Conservation (phyloP, 345 rosid species). For the Citrus medica region DNA sequence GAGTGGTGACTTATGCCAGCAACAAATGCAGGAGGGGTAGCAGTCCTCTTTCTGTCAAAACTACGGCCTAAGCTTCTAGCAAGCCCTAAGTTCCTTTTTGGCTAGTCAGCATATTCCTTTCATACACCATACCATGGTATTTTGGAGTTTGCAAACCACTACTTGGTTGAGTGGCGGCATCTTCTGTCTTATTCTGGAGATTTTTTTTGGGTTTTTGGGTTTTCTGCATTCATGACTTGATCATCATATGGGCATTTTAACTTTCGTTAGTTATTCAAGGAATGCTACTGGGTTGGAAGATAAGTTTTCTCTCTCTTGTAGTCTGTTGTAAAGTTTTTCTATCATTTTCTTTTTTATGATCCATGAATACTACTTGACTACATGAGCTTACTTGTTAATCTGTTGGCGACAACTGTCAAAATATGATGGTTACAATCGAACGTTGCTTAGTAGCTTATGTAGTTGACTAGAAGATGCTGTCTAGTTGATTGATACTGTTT, state of each 20-base stretch:
- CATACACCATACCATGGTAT: background rate
- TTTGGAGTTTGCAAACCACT: no score
- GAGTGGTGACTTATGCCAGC: no score
- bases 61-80: no score
- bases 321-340: background rate
- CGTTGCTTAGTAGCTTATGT: background rate
- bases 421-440: background rate
- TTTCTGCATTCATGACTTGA: background rate
- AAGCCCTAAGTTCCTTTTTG: background rate
- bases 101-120: background rate
- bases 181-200: background rate
- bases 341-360: background rate
- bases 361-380: background rate
- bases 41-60: no score
- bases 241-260: background rate
- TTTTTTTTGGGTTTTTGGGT: background rate
- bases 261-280: background rate
- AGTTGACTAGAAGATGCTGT: background rate
- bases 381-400: background rate
- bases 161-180: no score
- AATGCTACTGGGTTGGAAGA: background rate
- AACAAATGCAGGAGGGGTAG: no score
- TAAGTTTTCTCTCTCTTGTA: background rate
- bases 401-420: background rate
- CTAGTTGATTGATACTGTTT: no score